Evolutionary conservation across 192 early-diverging fungal genomes (phyloP).

Genomic region (Piromyces sp.): DNA sequence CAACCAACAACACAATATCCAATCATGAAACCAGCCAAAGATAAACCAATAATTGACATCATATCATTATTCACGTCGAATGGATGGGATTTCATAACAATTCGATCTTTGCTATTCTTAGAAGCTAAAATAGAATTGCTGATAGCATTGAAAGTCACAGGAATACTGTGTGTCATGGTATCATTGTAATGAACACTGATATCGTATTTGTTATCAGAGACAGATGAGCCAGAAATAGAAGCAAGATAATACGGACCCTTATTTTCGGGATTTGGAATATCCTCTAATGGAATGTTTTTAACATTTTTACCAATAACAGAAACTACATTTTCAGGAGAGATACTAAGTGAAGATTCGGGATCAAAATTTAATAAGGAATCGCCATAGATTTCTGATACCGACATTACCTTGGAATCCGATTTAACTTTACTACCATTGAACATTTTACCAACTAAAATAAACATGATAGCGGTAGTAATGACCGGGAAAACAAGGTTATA

Average conservation of each 20-base stretch:
- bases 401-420: no score
- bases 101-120: not conserved
- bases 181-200: not conserved
- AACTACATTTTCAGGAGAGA: no score
- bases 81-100: not conserved
- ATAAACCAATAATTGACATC: not conserved
- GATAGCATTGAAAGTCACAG: not conserved
- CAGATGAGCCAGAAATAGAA: not conserved
- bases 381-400: no score
- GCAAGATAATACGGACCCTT: not conserved
- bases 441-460: no score
- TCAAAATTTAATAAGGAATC: no score
- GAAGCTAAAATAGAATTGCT: not conserved
- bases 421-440: no score
- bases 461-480: no score
- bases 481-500: no score
- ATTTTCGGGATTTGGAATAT: not conserved
- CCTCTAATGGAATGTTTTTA: no score
- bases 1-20: not conserved
- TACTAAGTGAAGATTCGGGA: no score
- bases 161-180: not conserved
- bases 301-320: no score
- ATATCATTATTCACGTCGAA: not conserved
- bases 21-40: not conserved
- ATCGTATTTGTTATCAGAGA: not conserved